phyloP scores from a whole-genome alignment of 2,329 filamentous ascomycete species.

The Aspergillus melleus region DNA sequence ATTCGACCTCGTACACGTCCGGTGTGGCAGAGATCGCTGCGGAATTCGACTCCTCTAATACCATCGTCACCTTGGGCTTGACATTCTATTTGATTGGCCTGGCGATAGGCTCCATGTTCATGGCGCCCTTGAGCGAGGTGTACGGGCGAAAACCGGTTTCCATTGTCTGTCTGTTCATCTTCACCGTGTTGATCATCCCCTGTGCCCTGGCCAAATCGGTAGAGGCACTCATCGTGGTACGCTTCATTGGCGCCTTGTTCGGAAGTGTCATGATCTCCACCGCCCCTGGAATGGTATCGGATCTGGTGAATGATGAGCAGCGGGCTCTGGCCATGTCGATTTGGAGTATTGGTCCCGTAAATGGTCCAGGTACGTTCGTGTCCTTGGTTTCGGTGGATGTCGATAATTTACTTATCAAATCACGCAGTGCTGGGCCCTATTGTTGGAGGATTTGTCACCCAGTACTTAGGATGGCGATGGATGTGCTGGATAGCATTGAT shows the following conservation, averaged over 20 bases:
- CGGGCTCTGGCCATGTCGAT: constrained; percentile 80
- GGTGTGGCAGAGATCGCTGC: constrained; percentile 67
- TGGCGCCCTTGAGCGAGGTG: constrained; percentile 65
- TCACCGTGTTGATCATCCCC: constrained; percentile 69
- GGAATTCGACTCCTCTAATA: constrained; percentile 62
- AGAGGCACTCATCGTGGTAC: constrained; percentile 65
- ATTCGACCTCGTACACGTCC: constrained; percentile 77
- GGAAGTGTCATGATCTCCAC: constrained; percentile 82
- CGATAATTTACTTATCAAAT: constrained; percentile 4
- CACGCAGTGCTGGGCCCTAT: constrained; percentile 59
- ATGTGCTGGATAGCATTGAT: constrained; percentile 80
- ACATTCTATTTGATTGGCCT: constrained; percentile 78
- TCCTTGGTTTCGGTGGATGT: background rate
- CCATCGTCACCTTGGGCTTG: constrained; percentile 70
- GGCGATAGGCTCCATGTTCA: constrained; percentile 67
- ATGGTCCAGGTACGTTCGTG: constrained; percentile 57
- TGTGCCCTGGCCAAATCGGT: constrained; percentile 69
- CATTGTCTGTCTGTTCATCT: constrained; percentile 62
- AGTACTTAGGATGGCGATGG: constrained; percentile 79
- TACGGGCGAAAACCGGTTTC: constrained; percentile 61
- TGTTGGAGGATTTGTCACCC: constrained; percentile 76
- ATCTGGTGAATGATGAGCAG: constrained; percentile 78
- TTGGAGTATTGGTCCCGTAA: constrained; percentile 82
- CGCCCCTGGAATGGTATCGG: constrained; percentile 76
- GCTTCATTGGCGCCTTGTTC: constrained; percentile 73